A percentile compares a stretch with the other conserved stretches of the same genome.
These are phyloP conservation scores for Trichoderma parareesei DNA, from an alignment of 495 filamentous ascomycete genomes.

Conservation along the genomic window DNA sequence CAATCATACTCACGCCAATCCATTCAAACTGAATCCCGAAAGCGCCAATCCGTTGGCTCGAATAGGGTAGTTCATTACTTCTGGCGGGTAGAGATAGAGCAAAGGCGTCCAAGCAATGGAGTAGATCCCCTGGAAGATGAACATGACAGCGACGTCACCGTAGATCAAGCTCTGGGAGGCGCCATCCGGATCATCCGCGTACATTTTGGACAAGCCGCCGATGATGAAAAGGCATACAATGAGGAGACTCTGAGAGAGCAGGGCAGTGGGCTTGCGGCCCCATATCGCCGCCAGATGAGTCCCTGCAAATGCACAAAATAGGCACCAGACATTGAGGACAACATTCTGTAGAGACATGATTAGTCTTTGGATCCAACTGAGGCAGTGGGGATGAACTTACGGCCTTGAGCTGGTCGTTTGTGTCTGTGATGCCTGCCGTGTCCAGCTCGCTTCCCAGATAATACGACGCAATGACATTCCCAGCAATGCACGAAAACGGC, in stretches of 20 bases:
- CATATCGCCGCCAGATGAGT: conserved; percentile 32
- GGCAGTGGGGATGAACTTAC: conserved; percentile 19
- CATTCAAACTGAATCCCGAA: conserved; percentile 32
- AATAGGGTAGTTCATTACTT: conserved; percentile 26
- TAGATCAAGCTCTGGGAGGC: conserved; percentile 32
- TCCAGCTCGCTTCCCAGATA: conserved; percentile 38
- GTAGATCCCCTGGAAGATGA: conserved; percentile 44
- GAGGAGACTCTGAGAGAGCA: conserved; percentile 29
- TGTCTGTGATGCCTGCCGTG: conserved; percentile 39
- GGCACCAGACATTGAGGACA: conserved; percentile 38
- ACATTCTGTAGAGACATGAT: conserved; percentile 23
- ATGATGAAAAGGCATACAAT: conserved; percentile 42
- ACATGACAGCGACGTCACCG: conserved; percentile 30
- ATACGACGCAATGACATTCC: conserved; percentile 45
- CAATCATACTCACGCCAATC: conserved; percentile 31
- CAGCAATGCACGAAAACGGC: conserved; percentile 41
- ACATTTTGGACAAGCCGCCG: conserved; percentile 40
- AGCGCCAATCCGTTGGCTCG: conserved; percentile 26
- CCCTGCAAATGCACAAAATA: conserved; percentile 28
- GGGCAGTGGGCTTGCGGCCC: conserved; percentile 37
- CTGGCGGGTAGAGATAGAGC: conserved; percentile 39
- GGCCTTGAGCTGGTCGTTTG: conserved; percentile 35
- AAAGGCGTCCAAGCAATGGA: conserved; percentile 43
- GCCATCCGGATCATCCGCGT: conserved; percentile 31
- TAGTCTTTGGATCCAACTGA: background rate